Percentiles rank a stretch among this genome's conserved stretches.
phyloP scores from a whole-genome alignment of 805 yeast species.

The Myxozyma melibiosi region DNA sequence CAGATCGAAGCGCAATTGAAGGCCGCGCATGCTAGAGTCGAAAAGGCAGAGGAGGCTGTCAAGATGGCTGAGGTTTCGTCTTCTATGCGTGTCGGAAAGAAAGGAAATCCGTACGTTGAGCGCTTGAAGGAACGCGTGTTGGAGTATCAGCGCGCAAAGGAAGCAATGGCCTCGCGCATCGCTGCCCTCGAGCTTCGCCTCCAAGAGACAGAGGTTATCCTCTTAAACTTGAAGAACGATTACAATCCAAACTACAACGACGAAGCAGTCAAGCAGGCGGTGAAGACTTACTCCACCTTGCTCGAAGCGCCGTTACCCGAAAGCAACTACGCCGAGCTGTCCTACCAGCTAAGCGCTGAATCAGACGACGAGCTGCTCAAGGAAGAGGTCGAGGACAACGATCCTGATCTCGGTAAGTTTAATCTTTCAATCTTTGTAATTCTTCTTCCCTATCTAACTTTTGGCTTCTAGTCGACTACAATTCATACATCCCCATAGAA shows the following conservation, averaged over 20 bases:
- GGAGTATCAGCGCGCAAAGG: constrained; percentile 25
- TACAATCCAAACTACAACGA: constrained; percentile 87
- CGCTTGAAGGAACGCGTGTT: constrained; percentile 19
- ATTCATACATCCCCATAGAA: constrained; percentile 18
- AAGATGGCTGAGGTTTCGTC: constrained; percentile 37
- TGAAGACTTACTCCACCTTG: constrained; percentile 47
- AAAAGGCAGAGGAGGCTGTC: constrained; percentile 40
- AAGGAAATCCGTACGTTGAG: constrained; percentile 16
- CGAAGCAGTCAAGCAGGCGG: constrained; percentile 76
- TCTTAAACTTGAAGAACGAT: constrained; percentile 53
- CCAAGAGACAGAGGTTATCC: constrained; percentile 41
- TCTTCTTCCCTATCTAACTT: neutral
- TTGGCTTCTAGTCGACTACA: constrained; percentile 7
- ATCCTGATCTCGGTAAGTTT: constrained; percentile 16
- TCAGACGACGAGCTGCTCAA: constrained; percentile 21
- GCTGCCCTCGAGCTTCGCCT: constrained; percentile 22
- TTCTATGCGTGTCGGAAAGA: constrained; percentile 13
- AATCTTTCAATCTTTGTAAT: neutral
- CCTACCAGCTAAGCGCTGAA: constrained; percentile 2
- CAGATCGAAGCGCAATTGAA: constrained; percentile 36
- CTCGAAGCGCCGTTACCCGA: constrained; percentile 35
- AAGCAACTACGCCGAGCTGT: neutral
- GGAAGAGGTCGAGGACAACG: constrained; percentile 10
- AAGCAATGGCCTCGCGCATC: constrained; percentile 8
- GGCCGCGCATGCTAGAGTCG: constrained; percentile 19